A percentile compares a stretch with the other conserved stretches of the same genome.
phyloP scores from a whole-genome alignment of 805 yeast genomes.

The Torulaspora franciscae region DNA sequence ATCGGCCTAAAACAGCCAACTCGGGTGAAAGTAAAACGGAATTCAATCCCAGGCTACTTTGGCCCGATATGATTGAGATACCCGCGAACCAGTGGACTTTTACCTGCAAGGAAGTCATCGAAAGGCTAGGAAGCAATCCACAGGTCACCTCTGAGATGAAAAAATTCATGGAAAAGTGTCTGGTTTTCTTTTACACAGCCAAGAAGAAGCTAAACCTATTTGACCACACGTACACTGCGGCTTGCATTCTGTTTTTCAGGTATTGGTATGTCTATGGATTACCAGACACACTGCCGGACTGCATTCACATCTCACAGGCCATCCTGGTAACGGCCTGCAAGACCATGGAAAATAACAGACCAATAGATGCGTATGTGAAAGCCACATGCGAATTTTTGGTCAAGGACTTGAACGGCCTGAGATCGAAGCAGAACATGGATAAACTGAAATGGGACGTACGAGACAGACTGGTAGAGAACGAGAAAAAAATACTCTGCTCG shows the following conservation, averaged over 20 bases:
- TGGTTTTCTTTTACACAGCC: slow-evolving; percentile 35
- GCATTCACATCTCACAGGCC: slow-evolving; percentile 34
- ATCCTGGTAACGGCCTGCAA: slow-evolving; percentile 37
- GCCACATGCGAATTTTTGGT: slow-evolving; percentile 31
- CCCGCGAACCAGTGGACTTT: slow-evolving; percentile 34
- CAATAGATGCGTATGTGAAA: slow-evolving; percentile 34
- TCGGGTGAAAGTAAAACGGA: slow-evolving; percentile 2
- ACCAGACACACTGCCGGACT: slow-evolving; percentile 28
- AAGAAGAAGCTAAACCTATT: slow-evolving; percentile 33
- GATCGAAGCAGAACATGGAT: slow-evolving; percentile 28
- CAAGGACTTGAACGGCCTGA: slow-evolving; percentile 21
- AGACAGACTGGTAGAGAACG: slow-evolving; percentile 33
- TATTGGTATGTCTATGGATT: slow-evolving; percentile 34
- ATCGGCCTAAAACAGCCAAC: background rate
- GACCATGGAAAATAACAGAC: slow-evolving; percentile 36
- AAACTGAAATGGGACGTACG: slow-evolving; percentile 37
- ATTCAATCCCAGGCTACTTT: slow-evolving; percentile 30
- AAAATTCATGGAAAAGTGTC: slow-evolving; percentile 33
- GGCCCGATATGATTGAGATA: slow-evolving; percentile 36
- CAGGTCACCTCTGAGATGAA: slow-evolving; percentile 24
- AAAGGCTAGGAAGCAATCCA: slow-evolving; percentile 25
- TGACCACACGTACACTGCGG: slow-evolving; percentile 36
- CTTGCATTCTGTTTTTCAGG: slow-evolving; percentile 34
- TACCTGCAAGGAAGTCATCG: slow-evolving; percentile 30
- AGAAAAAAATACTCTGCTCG: slow-evolving; percentile 29